Evolutionary conservation across 495 filamentous ascomycete genomes (phyloP).

Genomic region (Daldinia concentrica): DNA sequence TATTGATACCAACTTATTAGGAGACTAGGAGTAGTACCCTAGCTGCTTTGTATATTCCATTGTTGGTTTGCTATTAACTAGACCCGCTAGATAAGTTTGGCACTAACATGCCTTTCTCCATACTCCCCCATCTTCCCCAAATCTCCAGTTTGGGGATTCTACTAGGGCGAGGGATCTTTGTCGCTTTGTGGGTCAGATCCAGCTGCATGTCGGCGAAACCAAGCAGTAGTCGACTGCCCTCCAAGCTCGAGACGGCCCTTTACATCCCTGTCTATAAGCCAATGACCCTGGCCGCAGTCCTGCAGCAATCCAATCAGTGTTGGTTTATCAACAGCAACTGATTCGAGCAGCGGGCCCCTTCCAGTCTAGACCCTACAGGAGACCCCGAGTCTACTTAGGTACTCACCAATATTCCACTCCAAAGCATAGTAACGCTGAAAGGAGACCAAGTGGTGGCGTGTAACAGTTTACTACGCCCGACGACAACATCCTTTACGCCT

Average conservation of each 20-base stretch:
- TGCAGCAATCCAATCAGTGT: slow-evolving; percentile 44
- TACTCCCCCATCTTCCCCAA: slow-evolving; percentile 46
- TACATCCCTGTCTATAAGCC: slow-evolving; percentile 44
- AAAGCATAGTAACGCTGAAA: slow-evolving; percentile 17
- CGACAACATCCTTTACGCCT: slow-evolving; percentile 15
- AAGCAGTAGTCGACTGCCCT: slow-evolving; percentile 40
- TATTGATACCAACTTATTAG: slow-evolving; percentile 9
- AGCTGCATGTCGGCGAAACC: slow-evolving; percentile 43
- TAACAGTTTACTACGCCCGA: slow-evolving; percentile 35
- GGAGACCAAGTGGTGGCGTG: slow-evolving; percentile 13
- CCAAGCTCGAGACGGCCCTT: slow-evolving; percentile 47
- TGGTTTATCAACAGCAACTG: slow-evolving; percentile 34
- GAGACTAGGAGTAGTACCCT: slow-evolving; percentile 2
- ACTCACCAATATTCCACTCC: slow-evolving; percentile 30
- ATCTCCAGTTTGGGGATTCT: slow-evolving; percentile 38
- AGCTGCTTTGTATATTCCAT: background rate
- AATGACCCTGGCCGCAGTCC: slow-evolving; percentile 30
- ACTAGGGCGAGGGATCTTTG: slow-evolving; percentile 36
- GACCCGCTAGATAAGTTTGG: background rate
- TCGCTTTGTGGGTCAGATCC: slow-evolving; percentile 35
- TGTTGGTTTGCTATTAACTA: slow-evolving; percentile 13
- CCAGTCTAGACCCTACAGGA: slow-evolving; percentile 43
- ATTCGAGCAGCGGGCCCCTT: slow-evolving; percentile 36
- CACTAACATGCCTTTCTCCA: background rate
- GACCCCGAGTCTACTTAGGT: slow-evolving; percentile 33